Evolutionary conservation across 257 asterid species (phyloP).

Genomic region (Phtheirospermum japonicum): DNA sequence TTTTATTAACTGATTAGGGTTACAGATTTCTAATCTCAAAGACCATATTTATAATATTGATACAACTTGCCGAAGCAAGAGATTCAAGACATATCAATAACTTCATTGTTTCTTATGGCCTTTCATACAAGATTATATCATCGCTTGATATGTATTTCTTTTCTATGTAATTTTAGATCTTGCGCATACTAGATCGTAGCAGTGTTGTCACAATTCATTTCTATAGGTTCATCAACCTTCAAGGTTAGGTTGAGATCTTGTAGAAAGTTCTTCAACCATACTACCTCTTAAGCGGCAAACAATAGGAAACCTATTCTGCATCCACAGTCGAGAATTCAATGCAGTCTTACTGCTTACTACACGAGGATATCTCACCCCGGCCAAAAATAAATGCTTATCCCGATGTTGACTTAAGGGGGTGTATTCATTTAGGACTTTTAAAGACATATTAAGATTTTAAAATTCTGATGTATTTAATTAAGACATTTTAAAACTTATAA

Average conservation of each 20-base stretch:
- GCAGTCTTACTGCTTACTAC: background rate
- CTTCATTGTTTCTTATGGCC: background rate
- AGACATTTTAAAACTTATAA: no score
- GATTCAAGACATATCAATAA: no score
- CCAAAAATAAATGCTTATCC: background rate
- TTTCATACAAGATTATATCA: background rate
- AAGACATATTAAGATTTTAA: no score
- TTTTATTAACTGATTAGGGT: no score
- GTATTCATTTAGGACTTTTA: no score
- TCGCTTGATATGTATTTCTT: background rate
- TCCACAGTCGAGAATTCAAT: background rate
- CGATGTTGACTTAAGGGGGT: no score
- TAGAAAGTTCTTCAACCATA: background rate
- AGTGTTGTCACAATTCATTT: background rate
- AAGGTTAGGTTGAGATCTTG: background rate
- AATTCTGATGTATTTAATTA: no score
- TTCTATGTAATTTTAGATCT: background rate
- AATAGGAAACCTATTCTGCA: background rate
- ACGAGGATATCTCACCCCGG: no score
- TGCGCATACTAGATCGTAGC: background rate
- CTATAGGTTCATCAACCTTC: background rate
- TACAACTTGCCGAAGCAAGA: no score
- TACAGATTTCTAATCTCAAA: no score
- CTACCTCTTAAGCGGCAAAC: background rate
- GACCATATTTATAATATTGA: no score